Evolutionary conservation across 2,329 filamentous ascomycete species (phyloP).

Genomic region (Penicillium fuscoglaucum): DNA sequence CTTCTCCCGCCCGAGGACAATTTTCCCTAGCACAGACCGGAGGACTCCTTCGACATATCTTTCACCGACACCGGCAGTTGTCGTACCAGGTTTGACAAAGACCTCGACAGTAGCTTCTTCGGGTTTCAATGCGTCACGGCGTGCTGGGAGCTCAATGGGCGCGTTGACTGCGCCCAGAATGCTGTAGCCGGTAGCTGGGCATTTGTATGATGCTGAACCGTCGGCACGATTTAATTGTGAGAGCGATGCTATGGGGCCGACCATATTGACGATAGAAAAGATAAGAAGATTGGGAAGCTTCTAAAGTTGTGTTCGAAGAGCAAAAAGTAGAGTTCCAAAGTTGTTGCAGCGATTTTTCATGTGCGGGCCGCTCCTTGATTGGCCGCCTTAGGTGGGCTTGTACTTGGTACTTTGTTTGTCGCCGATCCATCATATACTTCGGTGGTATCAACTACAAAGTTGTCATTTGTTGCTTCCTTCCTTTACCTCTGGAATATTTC

Average conservation of each 20-base stretch:
- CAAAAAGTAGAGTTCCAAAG: background rate
- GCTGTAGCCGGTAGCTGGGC: slow-evolving; percentile 63
- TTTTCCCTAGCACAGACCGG: slow-evolving; percentile 37
- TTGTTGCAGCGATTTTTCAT: slow-evolving; percentile 19
- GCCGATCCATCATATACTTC: background rate
- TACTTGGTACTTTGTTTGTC: slow-evolving; percentile 2
- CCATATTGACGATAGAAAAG: slow-evolving; percentile 30
- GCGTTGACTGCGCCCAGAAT: slow-evolving; percentile 87
- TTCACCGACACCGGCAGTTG: slow-evolving; percentile 79
- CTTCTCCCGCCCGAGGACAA: slow-evolving; percentile 47
- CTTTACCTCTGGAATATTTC: background rate
- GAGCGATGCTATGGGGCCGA: slow-evolving; percentile 37
- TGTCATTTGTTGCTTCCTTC: background rate
- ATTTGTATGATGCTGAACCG: slow-evolving; percentile 45
- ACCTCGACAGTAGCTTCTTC: slow-evolving; percentile 91
- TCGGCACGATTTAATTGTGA: slow-evolving; percentile 40
- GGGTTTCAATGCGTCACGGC: slow-evolving; percentile 79
- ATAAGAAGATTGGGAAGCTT: background rate
- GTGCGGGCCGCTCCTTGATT: slow-evolving; percentile 22
- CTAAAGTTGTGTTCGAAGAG: background rate
- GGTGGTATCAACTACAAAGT: background rate
- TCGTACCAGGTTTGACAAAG: slow-evolving; percentile 79
- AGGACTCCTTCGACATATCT: slow-evolving; percentile 71
- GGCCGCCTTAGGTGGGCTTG: slow-evolving; percentile 4
- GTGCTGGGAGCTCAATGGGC: slow-evolving; percentile 77